Conservation (phyloP, 352 stramenopile genomes). For the Thalassiosira exigua region DNA sequence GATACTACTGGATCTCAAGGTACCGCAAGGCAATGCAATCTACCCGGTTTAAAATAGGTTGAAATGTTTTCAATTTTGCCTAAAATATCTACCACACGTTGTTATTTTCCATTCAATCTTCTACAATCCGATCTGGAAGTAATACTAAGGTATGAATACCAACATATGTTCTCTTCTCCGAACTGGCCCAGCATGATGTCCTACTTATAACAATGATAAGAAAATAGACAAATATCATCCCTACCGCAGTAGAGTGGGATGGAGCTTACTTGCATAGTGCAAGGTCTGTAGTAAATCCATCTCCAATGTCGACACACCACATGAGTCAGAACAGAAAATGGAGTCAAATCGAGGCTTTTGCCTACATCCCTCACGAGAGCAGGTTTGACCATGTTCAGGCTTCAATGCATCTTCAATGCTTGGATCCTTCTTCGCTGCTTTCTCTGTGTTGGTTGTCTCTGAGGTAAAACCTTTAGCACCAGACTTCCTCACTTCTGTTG, state of each 20-base stretch:
- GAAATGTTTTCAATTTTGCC: too few species aligned
- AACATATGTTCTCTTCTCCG: too few species aligned
- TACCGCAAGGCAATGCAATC: too few species aligned
- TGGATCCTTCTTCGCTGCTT: neutral
- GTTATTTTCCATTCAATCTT: too few species aligned
- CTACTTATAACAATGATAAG: too few species aligned
- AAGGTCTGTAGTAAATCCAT: slow-evolving; percentile 73
- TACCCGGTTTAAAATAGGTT: too few species aligned
- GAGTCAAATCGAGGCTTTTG: slow-evolving; percentile 77
- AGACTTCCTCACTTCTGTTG: neutral
- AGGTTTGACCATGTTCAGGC: slow-evolving; percentile 15
- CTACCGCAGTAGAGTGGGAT: slow-evolving; percentile 67
- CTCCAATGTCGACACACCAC: slow-evolving; percentile 73
- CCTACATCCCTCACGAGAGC: slow-evolving; percentile 55
- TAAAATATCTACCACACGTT: too few species aligned
- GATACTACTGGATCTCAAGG: too few species aligned
- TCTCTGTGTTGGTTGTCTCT: slow-evolving; percentile 1
- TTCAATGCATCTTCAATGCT: neutral
- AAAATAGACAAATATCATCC: too few species aligned
- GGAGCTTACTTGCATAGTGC: slow-evolving; percentile 71
- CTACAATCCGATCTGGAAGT: too few species aligned
- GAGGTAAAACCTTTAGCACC: neutral
- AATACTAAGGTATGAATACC: too few species aligned
- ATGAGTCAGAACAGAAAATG: slow-evolving; percentile 82
- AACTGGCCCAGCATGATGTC: too few species aligned